Evolutionary conservation across 2,329 filamentous ascomycete species (phyloP).

Genomic region (Xylariaceae sp.): DNA sequence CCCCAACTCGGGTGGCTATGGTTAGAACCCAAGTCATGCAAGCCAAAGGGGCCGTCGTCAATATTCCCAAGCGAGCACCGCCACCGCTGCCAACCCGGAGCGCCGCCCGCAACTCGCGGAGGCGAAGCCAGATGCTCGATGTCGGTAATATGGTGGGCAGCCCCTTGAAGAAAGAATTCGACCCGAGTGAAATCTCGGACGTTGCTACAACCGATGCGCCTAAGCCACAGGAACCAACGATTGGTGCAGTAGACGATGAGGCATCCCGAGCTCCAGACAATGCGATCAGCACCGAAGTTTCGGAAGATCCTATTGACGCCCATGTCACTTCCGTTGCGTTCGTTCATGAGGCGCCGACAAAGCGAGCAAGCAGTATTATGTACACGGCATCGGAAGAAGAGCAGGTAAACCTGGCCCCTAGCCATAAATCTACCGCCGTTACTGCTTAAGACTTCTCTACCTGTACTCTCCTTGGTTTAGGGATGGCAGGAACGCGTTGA

Average conservation of each 20-base stretch:
- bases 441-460: conserved; percentile 18
- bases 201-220: conserved; percentile 23
- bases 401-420: conserved; percentile 14
- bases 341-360: conserved; percentile 14
- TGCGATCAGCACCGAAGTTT: background rate
- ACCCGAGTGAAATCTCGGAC: conserved; percentile 22
- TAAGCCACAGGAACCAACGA: conserved; percentile 7
- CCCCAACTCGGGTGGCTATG: conserved; percentile 52
- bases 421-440: conserved; percentile 17
- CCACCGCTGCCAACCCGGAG: conserved; percentile 75
- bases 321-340: conserved; percentile 1
- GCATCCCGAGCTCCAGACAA: background rate
- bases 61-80: conserved; percentile 72
- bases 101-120: conserved; percentile 56
- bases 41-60: conserved; percentile 73
- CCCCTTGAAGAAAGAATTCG: conserved; percentile 47
- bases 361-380: conserved; percentile 9
- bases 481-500: conserved; percentile 22
- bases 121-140: conserved; percentile 56
- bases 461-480: conserved; percentile 11
- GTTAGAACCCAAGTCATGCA: conserved; percentile 61
- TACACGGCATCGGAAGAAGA: conserved; percentile 11
- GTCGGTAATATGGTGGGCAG: conserved; percentile 43
- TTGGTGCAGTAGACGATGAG: background rate
- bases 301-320: conserved; percentile 4